Base-by-base conservation (phyloP, 495 filamentous ascomycete species). In the Aspergillus olivimuriae region DNA sequence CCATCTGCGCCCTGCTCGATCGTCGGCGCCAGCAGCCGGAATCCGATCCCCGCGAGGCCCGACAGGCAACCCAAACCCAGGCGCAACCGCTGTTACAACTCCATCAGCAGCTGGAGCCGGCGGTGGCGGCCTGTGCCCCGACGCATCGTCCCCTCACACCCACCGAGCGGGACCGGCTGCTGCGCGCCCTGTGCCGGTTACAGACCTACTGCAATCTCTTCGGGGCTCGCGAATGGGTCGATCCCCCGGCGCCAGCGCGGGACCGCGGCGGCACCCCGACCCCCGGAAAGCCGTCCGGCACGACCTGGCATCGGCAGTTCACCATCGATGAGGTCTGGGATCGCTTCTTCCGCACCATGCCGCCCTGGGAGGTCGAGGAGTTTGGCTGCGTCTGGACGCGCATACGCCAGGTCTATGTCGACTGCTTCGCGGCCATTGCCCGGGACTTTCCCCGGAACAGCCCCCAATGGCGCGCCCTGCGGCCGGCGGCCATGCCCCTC, bases 351-450 rank as follows among this genome's bases (percentile, higher is more conserved):
- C 44, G 26, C 17, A 35, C 45, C 1, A 48, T 53, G 40, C 21
- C 50, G 3, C 45, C 50, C 2, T 53, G 50, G 50, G 50, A 53
- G 24, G 50, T 53, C 9, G 50, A 53, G 19, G 50, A 53, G 20
- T 45, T 53, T 21, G 50, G 50, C 16, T 48, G 26, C 28, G 36
- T 53, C 14, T 48, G 40, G 36, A 19, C 40, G 3, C 45, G 45
- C 31, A 20, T 51, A 7, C 42, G 39, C 4, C 20, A 51, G 21
- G 26, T 42, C n/a, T 51, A 51, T 14, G 39, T 9, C 14, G 17
- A 30, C 3, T 26, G 45, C 11, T 51, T 51, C 21, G 21, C 31
- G 4, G 37, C 45, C 20, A 46, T 41, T 17, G 38, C 38, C 9
- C 28, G 24, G 17, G 46, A 48, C 10, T 39, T 48, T 23, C 46